These are phyloP conservation scores for Pezicula rhizophila DNA, from an alignment of 2,329 filamentous ascomycete species.

Conservation along the genomic window DNA sequence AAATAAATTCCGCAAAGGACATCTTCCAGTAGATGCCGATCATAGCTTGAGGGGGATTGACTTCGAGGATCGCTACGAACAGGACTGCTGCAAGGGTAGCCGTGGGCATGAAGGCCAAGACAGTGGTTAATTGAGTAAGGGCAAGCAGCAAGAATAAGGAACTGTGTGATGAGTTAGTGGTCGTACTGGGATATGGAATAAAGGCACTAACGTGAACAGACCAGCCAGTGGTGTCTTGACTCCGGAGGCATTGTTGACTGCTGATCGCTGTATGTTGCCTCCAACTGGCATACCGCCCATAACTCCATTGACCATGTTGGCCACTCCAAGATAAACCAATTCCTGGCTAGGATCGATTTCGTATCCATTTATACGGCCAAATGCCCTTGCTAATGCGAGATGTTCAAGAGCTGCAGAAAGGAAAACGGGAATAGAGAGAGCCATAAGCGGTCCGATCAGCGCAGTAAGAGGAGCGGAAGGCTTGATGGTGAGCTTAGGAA, in stretches of 20 bases:
- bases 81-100: slow-evolving; percentile 59
- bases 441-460: slow-evolving; percentile 47
- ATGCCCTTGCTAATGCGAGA: slow-evolving; percentile 56
- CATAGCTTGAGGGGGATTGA: slow-evolving; percentile 10
- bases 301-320: slow-evolving; percentile 58
- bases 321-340: slow-evolving; percentile 54
- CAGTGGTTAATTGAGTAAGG: slow-evolving; percentile 14
- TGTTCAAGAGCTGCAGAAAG: slow-evolving; percentile 46
- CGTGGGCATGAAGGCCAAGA: slow-evolving; percentile 61
- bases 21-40: slow-evolving; percentile 57
- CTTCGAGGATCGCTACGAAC: slow-evolving; percentile 8
- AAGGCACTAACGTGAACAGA: slow-evolving; percentile 45
- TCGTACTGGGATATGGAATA: slow-evolving; percentile 52
- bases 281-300: slow-evolving; percentile 58
- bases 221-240: slow-evolving; percentile 56
- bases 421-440: slow-evolving; percentile 51
- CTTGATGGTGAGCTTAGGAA: slow-evolving; percentile 45
- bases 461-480: slow-evolving; percentile 40
- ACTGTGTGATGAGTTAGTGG: slow-evolving; percentile 38
- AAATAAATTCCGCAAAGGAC: slow-evolving; percentile 58
- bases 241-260: slow-evolving; percentile 58
- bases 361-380: slow-evolving; percentile 55
- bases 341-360: slow-evolving; percentile 58
- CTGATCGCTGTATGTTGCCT: slow-evolving; percentile 61
- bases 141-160: neutral